Percentiles rank a stretch among this genome's conserved stretches.
Evolutionary conservation across 768 basidiomycete genomes (phyloP).

Genomic region (Epithele typhae): DNA sequence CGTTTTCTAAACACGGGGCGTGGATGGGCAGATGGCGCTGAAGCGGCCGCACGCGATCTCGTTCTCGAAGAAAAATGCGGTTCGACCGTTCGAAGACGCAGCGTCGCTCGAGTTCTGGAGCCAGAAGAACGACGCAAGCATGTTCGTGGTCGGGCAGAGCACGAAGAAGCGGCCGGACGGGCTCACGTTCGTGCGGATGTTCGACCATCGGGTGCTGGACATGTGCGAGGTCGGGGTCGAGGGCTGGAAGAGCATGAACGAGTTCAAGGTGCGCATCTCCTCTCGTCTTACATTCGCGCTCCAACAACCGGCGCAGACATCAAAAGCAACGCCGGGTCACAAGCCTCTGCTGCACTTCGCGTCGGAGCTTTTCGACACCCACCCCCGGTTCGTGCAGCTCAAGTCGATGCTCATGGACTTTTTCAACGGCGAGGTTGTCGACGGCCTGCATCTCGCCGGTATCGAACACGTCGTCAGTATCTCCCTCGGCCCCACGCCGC

Average conservation of each 20-base stretch:
- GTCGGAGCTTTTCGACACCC: conserved; percentile 90
- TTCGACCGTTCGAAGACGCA: conserved; percentile 86
- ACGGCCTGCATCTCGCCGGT: conserved; percentile 78
- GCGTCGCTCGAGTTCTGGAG: conserved; percentile 91
- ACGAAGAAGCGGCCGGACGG: conserved; percentile 93
- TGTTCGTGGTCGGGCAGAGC: conserved; percentile 88
- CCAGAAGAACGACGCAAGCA: conserved; percentile 87
- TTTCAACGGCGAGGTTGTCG: conserved; percentile 85
- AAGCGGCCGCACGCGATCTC: conserved; percentile 89
- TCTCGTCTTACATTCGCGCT: background rate
- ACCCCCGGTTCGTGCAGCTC: conserved; percentile 87
- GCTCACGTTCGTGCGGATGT: conserved; percentile 82
- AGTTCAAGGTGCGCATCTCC: conserved; percentile 66
- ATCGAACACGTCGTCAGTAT: conserved; percentile 87
- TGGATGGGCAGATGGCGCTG: conserved; percentile 69
- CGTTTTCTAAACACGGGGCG: background rate
- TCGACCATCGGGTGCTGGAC: conserved; percentile 80
- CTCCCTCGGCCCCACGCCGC: conserved; percentile 62
- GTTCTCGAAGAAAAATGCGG: conserved; percentile 89
- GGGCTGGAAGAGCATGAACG: conserved; percentile 69
- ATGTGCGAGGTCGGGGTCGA: conserved; percentile 95
- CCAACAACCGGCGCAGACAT: conserved; percentile 45
- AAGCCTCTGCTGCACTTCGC: conserved; percentile 95
- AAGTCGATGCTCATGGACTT: conserved; percentile 89
- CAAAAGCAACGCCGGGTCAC: conserved; percentile 85